phyloP scores from a whole-genome alignment of 805 yeast species.

The Hanseniaspora jakobsenii region DNA sequence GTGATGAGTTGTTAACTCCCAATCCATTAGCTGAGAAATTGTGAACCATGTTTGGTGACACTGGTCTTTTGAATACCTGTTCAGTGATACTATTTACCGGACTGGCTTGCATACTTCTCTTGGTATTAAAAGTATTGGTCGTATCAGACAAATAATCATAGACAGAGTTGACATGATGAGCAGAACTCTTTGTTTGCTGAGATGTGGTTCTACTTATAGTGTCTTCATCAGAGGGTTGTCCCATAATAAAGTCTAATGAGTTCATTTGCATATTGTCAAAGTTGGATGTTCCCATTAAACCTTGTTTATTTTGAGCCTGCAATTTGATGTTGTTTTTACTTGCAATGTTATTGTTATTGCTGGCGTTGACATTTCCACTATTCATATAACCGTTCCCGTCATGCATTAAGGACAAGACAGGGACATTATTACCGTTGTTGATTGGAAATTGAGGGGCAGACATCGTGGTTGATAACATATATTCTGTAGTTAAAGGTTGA shows the following conservation, averaged over 20 bases:
- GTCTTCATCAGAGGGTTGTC: constrained; percentile 11
- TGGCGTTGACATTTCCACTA: no score
- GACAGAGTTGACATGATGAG: constrained; percentile 3
- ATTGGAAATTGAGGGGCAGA: constrained; percentile 14
- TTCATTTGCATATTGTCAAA: constrained; percentile 14
- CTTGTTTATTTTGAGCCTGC: background rate
- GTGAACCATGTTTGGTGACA: no score
- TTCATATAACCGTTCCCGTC: background rate
- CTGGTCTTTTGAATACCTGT: no score
- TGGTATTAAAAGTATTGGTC: no score
- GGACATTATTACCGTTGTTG: no score
- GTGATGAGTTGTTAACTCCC: no score
- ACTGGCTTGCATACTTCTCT: background rate
- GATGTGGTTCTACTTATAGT: constrained; percentile 10
- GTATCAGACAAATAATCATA: constrained; percentile 8
- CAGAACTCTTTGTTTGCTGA: background rate
- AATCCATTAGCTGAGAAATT: no score
- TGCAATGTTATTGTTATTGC: no score
- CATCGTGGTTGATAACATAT: constrained; percentile 14
- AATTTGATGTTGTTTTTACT: no score
- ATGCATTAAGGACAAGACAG: background rate
- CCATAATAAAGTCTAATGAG: constrained; percentile 15
- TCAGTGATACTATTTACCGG: background rate
- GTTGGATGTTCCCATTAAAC: background rate
- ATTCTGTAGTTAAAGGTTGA: constrained; percentile 15